Conservation (phyloP, 2,329 filamentous ascomycete species). For the Fusarium staphyleae region DNA sequence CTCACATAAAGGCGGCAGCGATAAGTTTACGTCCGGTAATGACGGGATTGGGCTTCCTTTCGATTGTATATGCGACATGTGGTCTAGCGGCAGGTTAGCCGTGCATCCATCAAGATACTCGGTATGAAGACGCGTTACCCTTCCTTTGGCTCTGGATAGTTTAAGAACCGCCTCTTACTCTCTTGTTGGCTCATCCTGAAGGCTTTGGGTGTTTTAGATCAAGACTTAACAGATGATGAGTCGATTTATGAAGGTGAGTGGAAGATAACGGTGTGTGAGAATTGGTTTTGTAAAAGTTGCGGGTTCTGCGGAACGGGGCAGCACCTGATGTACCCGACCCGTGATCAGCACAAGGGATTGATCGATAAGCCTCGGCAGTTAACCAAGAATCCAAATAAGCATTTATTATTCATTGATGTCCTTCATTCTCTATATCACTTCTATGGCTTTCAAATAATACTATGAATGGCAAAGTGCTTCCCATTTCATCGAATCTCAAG, state of each 20-base stretch:
- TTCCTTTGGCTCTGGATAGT: slow-evolving; percentile 31
- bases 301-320: slow-evolving; percentile 22
- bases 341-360: slow-evolving; percentile 14
- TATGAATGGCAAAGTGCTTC: too few relatives aligned
- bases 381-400: not conserved
- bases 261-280: not conserved
- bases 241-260: not conserved
- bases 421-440: too few relatives aligned
- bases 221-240: not conserved
- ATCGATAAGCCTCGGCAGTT: not conserved
- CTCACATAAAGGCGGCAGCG: slow-evolving; percentile 33
- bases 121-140: slow-evolving; percentile 15
- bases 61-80: slow-evolving; percentile 25
- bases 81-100: slow-evolving; percentile 30
- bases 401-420: too few relatives aligned
- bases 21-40: slow-evolving; percentile 23
- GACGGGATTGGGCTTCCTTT: slow-evolving; percentile 30
- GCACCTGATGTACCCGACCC: slow-evolving; percentile 10
- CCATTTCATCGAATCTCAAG: too few relatives aligned
- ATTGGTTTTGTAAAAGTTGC: slow-evolving; percentile 18
- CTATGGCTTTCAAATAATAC: too few relatives aligned
- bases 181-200: slow-evolving; percentile 9
- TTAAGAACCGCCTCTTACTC: slow-evolving; percentile 23
- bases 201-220: not conserved
- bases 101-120: not conserved